Conservation (phyloP, 257 asterid species). For the Nemophila menziesii region DNA sequence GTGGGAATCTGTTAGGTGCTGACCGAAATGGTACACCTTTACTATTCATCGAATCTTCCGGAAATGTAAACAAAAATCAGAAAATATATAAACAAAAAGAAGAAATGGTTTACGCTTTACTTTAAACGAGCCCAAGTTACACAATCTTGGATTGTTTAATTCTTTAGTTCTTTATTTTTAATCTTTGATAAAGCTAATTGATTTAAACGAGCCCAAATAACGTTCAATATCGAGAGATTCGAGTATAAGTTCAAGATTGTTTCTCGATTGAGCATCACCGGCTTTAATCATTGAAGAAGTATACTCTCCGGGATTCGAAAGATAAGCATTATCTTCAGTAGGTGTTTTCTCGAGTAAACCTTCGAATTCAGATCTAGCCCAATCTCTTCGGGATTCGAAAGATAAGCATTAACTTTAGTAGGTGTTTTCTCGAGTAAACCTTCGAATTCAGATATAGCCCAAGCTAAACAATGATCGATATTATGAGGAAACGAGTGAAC, state of each 20-base stretch:
- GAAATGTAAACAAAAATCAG: slow-evolving; percentile 43
- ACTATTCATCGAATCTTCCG: slow-evolving; percentile 84
- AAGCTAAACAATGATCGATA: slow-evolving; percentile 89
- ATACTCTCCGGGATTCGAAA: slow-evolving; percentile 70
- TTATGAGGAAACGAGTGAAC: slow-evolving; percentile 92
- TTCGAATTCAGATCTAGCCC: too few species aligned
- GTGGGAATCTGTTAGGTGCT: slow-evolving; percentile 87
- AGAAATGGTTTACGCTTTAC: too few species aligned
- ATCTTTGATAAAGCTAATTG: too few species aligned
- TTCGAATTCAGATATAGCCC: slow-evolving; percentile 95
- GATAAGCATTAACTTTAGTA: slow-evolving; percentile 79
- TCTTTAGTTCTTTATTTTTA: too few species aligned
- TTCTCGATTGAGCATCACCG: slow-evolving; percentile 96
- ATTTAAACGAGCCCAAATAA: too few species aligned
- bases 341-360: too few species aligned
- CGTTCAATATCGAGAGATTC: slow-evolving; percentile 73
- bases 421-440: slow-evolving; percentile 90
- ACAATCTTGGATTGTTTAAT: slow-evolving; percentile 71
- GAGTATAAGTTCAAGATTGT: slow-evolving; percentile 67
- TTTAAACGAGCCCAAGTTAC: slow-evolving; percentile 73
- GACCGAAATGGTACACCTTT: slow-evolving; percentile 93
- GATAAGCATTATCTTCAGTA: too few species aligned
- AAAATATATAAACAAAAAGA: background rate
- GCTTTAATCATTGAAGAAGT: slow-evolving; percentile 56
- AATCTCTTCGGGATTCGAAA: too few species aligned